phyloP scores from a whole-genome alignment of 2,329 filamentous ascomycete genomes.

The Colletotrichum neosansevieriae region DNA sequence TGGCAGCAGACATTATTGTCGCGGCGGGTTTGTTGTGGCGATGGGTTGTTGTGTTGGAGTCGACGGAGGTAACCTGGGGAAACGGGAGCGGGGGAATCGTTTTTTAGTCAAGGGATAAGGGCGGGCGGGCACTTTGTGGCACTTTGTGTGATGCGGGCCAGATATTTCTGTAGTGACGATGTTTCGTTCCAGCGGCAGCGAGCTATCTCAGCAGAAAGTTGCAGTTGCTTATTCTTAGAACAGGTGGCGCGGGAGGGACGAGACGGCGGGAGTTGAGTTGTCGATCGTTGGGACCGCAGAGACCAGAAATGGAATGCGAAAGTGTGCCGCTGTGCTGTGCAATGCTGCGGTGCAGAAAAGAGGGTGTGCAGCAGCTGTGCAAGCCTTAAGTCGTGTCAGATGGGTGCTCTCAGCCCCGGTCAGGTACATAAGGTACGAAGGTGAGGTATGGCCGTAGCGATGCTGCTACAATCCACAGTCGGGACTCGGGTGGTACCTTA shows the following conservation, averaged over 20 bases:
- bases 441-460: background rate
- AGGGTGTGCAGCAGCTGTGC: slow-evolving; percentile 36
- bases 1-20: slow-evolving; percentile 62
- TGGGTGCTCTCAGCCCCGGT: slow-evolving; percentile 29
- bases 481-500: background rate
- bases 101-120: slow-evolving; percentile 20
- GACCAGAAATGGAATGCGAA: slow-evolving; percentile 29
- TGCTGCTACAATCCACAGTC: slow-evolving; percentile 13
- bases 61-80: slow-evolving; percentile 32
- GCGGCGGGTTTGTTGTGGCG: slow-evolving; percentile 23
- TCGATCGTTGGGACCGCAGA: slow-evolving; percentile 30
- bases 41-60: slow-evolving; percentile 50
- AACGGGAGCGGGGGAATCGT: slow-evolving; percentile 32
- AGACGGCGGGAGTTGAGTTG: slow-evolving; percentile 23
- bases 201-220: slow-evolving; percentile 27
- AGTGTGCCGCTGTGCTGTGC: slow-evolving; percentile 14
- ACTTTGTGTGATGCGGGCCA: slow-evolving; percentile 2
- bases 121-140: background rate
- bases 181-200: slow-evolving; percentile 35
- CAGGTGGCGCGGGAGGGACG: slow-evolving; percentile 30
- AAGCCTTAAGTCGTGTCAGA: slow-evolving; percentile 40
- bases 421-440: background rate
- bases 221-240: slow-evolving; percentile 36
- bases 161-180: slow-evolving; percentile 31
- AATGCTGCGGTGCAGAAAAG: slow-evolving; percentile 30